Evolutionary conservation across 495 filamentous ascomycete species (phyloP), one percentile per base, ranked within the genome.

Genomic region (Hyaloscypha hepaticicola): DNA sequence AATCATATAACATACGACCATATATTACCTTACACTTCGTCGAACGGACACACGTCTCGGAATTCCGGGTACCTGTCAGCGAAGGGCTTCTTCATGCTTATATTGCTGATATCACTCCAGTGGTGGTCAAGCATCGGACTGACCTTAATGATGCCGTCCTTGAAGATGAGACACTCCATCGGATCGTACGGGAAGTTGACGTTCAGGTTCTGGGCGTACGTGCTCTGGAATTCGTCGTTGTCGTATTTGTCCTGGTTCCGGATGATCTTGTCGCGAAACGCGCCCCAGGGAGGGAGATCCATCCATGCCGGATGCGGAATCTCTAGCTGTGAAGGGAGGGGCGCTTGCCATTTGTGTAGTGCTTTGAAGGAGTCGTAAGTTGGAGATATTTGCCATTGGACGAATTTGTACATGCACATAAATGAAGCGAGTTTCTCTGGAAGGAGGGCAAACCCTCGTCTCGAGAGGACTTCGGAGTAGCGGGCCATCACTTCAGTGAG

Each of bases 231-330:
- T 55, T 75, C 70, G 6, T 55, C 41, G n/a, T 70, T 77, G 26
- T 69, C 69, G 65, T 76, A 77, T 26, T 59, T 31, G 27, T 55
- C 68, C 45, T 74, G 75, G 45, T 69, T 70, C 25, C 69, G 53
- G 34, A 75, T 74, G 65, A 78, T 61, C 55, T 68, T 70, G 27
- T 71, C 74, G 22, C 73, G 65, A 56, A 75, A 67, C 45, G 70
- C 61, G 11, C 65, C 63, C 71, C 68, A 73, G 12, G 73, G 68
- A 28, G 72, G 65, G 16, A 70, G 66, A 67, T 75, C 74, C 61
- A 77, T 73, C 71, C 72, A 76, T 14, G 69, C 66, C 9, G 66
- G 69, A 53, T 76, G 76, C 1, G 69, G 59, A 45, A 71, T 70
- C 16, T 52, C 49, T 21, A 70, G 61, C 55, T 76, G 72, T 31